Evolutionary conservation across 1,284 basidiomycete species (phyloP), one percentile per base, ranked within the genome.

Genomic region (Vanrija humicola): DNA sequence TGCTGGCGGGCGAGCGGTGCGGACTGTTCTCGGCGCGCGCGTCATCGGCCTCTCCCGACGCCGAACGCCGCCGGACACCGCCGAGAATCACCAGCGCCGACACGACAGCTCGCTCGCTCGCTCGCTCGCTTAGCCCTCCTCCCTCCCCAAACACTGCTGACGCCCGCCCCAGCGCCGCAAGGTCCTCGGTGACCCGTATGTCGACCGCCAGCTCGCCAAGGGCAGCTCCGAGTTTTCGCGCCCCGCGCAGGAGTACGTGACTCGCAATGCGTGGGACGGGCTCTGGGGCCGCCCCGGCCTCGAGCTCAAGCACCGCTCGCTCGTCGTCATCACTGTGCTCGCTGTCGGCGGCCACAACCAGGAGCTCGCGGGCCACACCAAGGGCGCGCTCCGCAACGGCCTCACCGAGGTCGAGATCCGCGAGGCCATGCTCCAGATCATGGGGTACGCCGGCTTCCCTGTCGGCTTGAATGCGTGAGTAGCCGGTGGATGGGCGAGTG

Each of bases 171-270:
- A 56, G 59, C 55, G 59, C 52, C 59, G 59, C 45, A 54, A 38
- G 16, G 59, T 61, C 26, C 59, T 61, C 39, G 59, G 59, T 40
- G 59, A 61, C 55, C 42, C 43, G 46, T 61, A 61, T 44, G 59
- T 61, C 53, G 59, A 61, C 55, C 52, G 49, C 44, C 55, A 57
- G 55, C 59, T 61, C 12, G 9, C 23, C 26, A 46, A 46, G 28
- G 55, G 59, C 55, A 29, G 46, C 46, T 57, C 53, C 42, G 62
- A 64, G 44, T 64, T 64, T 45, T 49, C 57, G 48, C 54, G 53
- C 38, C 62, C 62, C 34, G 59, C 54, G 16, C 59, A 64, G 48
- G 62, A 64, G 50, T 64, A 57, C 28, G 50, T 64, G 29, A 59
- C 57, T 3, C 55, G 55, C 28, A 47, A 26, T 9, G 56, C 56